Base-by-base conservation (phyloP, 2,329 filamentous ascomycete genomes). In the Arthroderma sp. region DNA sequence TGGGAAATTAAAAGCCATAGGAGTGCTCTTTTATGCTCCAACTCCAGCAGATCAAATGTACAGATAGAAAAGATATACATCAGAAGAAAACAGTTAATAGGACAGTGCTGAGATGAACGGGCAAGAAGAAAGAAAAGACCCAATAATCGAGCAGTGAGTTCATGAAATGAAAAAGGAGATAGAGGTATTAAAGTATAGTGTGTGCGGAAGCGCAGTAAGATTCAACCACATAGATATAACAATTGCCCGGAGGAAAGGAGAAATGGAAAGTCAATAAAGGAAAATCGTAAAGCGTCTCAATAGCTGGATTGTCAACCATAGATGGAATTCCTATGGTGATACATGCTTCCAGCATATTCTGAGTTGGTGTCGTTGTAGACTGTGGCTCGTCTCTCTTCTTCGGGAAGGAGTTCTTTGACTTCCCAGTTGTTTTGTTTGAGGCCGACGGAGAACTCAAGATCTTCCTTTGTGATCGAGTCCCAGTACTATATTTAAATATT, bases 391-490 rank as follows among this genome's bases (percentile, higher is more conserved):
- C 83, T 80, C 48, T 89, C 84, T 46, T 91, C 86, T 52, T 91
- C 85, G 38, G 82, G 77, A 11, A 91, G 72, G 7, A 86, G 73
- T 51, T 96, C 89, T 70, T 96, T 96, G 60, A 96, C 83, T 61
- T 98, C 91, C 91, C 91, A 98, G 64, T 91, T 95, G 69, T 94
- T 93, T 67, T 86, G 83, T 63, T 89, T 86, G 48, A 86, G 86
- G 52, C 89, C 89, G 41, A 98, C 91, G 2, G 87, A 94, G 66
- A 98, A 98, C 63, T 98, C 91, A 53, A 98, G 81, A 63, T 98
- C 91, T 68, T 98, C 91, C 60, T 85, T 87, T 22, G 91, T 98
- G 64, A 98, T 98, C 10, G 88, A 95, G 61, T 98, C 91, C 91
- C 91, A 98, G 72, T 94, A 98, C 87, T 91, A 54, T 44, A 38